Conservation (phyloP, 1,284 basidiomycete species). For the Rhodotorula sp. region DNA sequence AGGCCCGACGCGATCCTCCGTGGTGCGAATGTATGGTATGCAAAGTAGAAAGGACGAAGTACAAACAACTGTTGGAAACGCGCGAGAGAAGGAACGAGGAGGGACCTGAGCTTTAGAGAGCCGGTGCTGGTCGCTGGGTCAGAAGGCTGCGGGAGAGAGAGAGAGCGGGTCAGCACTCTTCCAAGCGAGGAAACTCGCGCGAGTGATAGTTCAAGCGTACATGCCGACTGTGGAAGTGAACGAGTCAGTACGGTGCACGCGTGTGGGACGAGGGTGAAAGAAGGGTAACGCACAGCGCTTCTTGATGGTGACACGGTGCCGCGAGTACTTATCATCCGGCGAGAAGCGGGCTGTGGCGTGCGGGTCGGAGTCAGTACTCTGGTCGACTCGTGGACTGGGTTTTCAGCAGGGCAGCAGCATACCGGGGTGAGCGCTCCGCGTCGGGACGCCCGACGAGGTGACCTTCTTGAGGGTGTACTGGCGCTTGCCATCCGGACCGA, state of each 20-base stretch:
- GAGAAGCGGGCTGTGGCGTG: slow-evolving; percentile 92
- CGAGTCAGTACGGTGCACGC: background rate
- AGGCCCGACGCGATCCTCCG: no score
- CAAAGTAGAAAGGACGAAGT: no score
- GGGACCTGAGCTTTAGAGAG: slow-evolving; percentile 58
- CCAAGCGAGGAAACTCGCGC: background rate
- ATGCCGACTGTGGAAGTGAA: slow-evolving; percentile 7
- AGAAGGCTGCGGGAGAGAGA: slow-evolving; percentile 62
- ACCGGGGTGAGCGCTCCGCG: slow-evolving; percentile 94
- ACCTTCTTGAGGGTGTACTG: slow-evolving; percentile 92
- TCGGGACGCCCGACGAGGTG: slow-evolving; percentile 72
- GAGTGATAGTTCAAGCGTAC: background rate
- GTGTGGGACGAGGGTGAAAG: background rate
- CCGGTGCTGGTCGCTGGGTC: slow-evolving; percentile 84
- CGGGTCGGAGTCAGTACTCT: background rate
- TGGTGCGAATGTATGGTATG: no score
- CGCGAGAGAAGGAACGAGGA: no score
- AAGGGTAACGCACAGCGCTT: slow-evolving; percentile 57
- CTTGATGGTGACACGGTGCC: slow-evolving; percentile 92
- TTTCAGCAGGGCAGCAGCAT: slow-evolving; percentile 40
- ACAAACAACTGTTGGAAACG: no score
- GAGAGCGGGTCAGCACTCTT: background rate
- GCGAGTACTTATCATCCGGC: slow-evolving; percentile 95
- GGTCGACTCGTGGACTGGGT: no score
- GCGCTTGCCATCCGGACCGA: slow-evolving; percentile 69